Base-by-base conservation (phyloP, 1,284 basidiomycete genomes). In the Pyrrhoderma noxium region DNA sequence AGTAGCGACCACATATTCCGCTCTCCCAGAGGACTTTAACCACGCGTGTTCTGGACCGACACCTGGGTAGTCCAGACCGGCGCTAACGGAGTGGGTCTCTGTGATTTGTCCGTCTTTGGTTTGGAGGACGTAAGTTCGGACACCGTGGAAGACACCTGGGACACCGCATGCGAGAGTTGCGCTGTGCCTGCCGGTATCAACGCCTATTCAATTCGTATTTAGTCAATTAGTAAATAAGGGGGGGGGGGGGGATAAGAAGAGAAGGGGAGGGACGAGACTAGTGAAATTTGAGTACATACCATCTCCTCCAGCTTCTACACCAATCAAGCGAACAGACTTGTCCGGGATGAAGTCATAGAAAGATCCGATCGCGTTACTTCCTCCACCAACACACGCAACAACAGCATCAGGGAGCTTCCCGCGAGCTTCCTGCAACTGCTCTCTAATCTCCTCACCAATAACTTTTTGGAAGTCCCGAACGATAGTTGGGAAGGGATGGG, bases 401-500 rank as follows among this genome's bases (percentile, higher is more conserved):
- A 99, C 83, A 2, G 83, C 91, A 58, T 98, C 93, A 7, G 96
- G 96, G 3, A 99, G 79, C 67, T 91, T 93, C 45, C 89, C 88
- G 42, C 76, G 76, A 56, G 72, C 72, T 52, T 82, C 85, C 45
- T 80, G 69, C 56, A 98, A 65, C 69, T 99, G 96, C 47, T 74
- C 70, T 70, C 94, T 97, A 72, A 98, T 95, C 70, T 99, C 96
- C 63, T 85, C 76, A 2, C 95, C 89, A 59, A 99, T 99, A 47
- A 99, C 80, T 58, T 87, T 83, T 68, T 99, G 96, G 80, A 96
- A 98, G 69, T 99, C 96, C 51, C 95, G 85, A 43, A 99, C 95
- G 55, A 99, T 91, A 31, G 94, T 97, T 1, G 96, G 96, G 82
- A 99, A 99, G 1, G 96, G 96, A 67, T 98, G 95, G 14, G 96